Conservation (phyloP, 371 early-diverging fungal genomes). For the Ecytonucleospora hepatopenaei region DNA sequence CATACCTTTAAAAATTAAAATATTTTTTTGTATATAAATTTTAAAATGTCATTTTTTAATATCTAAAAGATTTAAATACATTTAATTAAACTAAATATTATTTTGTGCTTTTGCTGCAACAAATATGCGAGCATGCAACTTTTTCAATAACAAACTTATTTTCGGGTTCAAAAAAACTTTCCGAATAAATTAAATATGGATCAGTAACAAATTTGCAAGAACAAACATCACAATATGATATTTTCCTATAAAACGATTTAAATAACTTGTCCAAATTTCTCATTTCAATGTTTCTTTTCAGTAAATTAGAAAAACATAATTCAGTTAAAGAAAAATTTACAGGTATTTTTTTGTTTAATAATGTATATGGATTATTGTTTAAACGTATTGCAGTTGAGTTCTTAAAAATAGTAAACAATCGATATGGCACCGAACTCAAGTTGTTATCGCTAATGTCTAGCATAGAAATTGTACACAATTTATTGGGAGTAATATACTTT, state of each 20-base stretch:
- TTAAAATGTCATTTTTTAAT: too few relatives aligned
- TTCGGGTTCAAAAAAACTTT: constrained; percentile 31
- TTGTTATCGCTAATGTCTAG: constrained; percentile 46
- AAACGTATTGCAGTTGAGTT: constrained; percentile 43
- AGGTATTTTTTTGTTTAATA: constrained; percentile 16
- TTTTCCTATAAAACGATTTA: too few relatives aligned
- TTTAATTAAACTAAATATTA: too few relatives aligned
- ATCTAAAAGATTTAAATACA: too few relatives aligned
- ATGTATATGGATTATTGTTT: constrained; percentile 45
- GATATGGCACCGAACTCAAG: constrained; percentile 44
- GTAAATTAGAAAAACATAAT: constrained; percentile 40
- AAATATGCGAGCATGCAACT: constrained; percentile 21
- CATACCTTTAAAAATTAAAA: too few relatives aligned
- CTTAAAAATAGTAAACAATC: constrained; percentile 50
- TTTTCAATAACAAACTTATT: constrained; percentile 40
- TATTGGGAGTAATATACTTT: neutral
- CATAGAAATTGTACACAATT: constrained; percentile 36
- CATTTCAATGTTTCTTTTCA: constrained; percentile 24
- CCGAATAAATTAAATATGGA: constrained; percentile 31
- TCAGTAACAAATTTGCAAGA: constrained; percentile 37
- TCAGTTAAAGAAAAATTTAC: constrained; percentile 27
- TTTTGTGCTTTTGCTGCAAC: constrained; percentile 20
- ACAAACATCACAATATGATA: constrained; percentile 50
- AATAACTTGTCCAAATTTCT: constrained; percentile 9
- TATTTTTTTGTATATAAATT: too few relatives aligned